These are phyloP conservation scores for Xylaria sp. DNA, from an alignment of 2,329 filamentous ascomycete species.

Conservation along the genomic window DNA sequence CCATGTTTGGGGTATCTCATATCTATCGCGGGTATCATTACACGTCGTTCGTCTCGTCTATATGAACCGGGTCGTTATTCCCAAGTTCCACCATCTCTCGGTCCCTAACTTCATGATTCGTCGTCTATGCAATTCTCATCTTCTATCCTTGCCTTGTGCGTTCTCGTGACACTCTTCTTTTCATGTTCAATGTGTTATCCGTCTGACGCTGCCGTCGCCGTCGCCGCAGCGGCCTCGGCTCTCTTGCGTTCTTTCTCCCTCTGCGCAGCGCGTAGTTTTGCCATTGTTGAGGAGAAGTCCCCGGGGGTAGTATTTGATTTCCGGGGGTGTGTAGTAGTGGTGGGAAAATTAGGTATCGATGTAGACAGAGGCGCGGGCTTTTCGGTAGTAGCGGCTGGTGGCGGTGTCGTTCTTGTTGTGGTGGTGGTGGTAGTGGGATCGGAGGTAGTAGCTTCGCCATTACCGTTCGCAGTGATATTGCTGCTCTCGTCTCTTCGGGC, in stretches of 20 bases:
- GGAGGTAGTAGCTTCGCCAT: conserved; percentile 11
- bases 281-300: conserved; percentile 59
- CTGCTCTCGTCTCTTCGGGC: conserved; percentile 17
- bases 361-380: conserved; percentile 10
- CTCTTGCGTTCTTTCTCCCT: conserved; percentile 64
- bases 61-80: not conserved
- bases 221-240: conserved; percentile 53
- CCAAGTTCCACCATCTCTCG: not conserved
- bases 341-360: not conserved
- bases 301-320: conserved; percentile 48
- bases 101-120: not conserved
- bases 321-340: conserved; percentile 16
- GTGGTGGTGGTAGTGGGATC: not conserved
- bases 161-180: not conserved
- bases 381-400: conserved; percentile 23
- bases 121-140: not conserved
- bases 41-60: not conserved
- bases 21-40: conserved; percentile 35
- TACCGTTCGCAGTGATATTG: not conserved
- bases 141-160: not conserved
- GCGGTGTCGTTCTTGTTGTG: conserved; percentile 22
- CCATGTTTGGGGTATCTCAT: conserved; percentile 29
- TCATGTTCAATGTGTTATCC: not conserved
- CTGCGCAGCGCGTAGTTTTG: conserved; percentile 67
- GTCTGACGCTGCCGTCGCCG: conserved; percentile 15